Percentiles rank a stretch among this genome's conserved stretches.
phyloP scores from a whole-genome alignment of 441 rosid genomes.

The Omphalea diandra region DNA sequence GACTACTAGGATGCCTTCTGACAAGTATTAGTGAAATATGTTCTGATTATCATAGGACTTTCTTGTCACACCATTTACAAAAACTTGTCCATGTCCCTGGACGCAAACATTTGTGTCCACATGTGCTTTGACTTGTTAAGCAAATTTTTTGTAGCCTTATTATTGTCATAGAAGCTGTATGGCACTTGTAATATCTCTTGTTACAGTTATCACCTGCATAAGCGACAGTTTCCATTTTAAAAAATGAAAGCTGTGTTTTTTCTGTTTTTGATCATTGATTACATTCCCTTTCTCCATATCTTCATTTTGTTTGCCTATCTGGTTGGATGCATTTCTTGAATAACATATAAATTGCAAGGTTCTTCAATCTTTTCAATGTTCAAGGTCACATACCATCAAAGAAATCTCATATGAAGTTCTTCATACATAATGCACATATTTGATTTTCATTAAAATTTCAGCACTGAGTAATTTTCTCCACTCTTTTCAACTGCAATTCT shows the following conservation, averaged over 20 bases:
- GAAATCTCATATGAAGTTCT: too few relatives aligned
- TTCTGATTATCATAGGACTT: constrained; percentile 22
- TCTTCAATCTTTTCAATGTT: not conserved
- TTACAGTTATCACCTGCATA: not conserved
- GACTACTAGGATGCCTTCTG: constrained; percentile 43
- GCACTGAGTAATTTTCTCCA: too few relatives aligned
- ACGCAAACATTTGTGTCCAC: constrained; percentile 5
- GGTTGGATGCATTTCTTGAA: not conserved
- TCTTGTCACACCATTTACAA: constrained; percentile 18
- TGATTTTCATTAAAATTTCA: too few relatives aligned
- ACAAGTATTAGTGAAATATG: constrained; percentile 29
- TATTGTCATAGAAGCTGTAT: constrained; percentile 3
- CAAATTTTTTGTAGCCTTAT: not conserved
- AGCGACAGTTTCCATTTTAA: not conserved
- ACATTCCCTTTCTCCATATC: not conserved
- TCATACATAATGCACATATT: too few relatives aligned
- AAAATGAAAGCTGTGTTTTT: not conserved
- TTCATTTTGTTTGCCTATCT: not conserved
- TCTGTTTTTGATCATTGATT: not conserved
- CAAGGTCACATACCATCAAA: not conserved
- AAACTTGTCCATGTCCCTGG: constrained; percentile 18
- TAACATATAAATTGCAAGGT: not conserved
- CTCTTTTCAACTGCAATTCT: too few relatives aligned
- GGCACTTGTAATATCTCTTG: constrained; percentile 11
- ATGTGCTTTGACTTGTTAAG: constrained; percentile 11